Evolutionary conservation across 1,284 basidiomycete genomes (phyloP), one percentile per base, ranked within the genome.

Genomic region (Inonotus obliquus): DNA sequence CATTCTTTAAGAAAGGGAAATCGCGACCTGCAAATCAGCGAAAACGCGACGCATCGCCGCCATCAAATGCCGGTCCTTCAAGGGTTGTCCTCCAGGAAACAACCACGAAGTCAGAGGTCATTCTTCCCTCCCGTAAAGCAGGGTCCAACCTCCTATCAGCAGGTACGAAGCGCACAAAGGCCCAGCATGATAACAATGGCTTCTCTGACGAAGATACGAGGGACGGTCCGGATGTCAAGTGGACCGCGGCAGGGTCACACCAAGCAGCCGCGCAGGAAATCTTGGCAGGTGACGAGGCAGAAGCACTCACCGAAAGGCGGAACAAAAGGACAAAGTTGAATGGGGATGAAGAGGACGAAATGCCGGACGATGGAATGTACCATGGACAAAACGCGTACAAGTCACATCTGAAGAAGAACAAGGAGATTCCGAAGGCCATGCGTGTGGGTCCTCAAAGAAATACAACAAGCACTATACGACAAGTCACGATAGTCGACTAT

Each of bases 401-500:
- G 67, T 84, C 82, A 61, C 94, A 94, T 69, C 77, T 96, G 68
- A 88, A 89, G 77, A 91, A 91, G 75, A 88, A 81, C 70, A 82
- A 87, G 67, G 91, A 92, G 68, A 75, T 91, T 13, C 92, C 93
- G 23, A 92, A 92, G 72, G 90, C 94, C 51, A 93, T 96, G 89
- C 84, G 92, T 53, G 84, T 92, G 5, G 94, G 93, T 1, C 94
- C 94, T 48, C 92, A 95, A 71, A 77, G 90, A 60, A 78, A 79
- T 62, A 88, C 81, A 49, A 84, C 85, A 7, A 89, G 79, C 69
- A 98, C 96, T 62, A 96, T 99, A 67, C 84, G 94, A 61, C 96
- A 92, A 1, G 95, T 98, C 59, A 98, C 96, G 0, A 87, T 98
- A 61, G 84, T 94, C 55, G 97, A 99, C 78, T 99, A 98, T 76